Percentiles rank a stretch among this genome's conserved stretches.
These are phyloP conservation scores for Scutellaria barbata DNA, from an alignment of 257 asterid species.

Conservation along the genomic window DNA sequence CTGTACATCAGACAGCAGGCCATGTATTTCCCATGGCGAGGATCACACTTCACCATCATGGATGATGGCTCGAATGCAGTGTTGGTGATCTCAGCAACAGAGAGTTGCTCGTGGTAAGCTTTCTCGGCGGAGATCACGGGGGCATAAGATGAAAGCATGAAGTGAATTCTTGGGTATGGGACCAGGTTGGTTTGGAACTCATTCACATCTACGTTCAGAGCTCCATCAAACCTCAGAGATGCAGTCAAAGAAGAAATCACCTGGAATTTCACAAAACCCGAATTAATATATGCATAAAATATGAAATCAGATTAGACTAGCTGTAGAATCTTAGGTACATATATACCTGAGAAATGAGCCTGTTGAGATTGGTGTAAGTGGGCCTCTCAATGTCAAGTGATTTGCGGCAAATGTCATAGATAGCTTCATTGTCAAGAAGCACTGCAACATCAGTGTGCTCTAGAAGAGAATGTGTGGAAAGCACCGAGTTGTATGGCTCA, in stretches of 20 bases:
- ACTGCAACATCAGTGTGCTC: conserved; percentile 68
- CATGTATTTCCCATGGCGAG: conserved; percentile 62
- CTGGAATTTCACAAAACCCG: conserved; percentile 13
- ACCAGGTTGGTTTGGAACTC: conserved; percentile 66
- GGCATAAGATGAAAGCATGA: conserved; percentile 65
- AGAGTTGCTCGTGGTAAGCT: conserved; percentile 63
- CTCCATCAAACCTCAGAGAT: conserved; percentile 60
- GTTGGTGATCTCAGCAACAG: conserved; percentile 64
- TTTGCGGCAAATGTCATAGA: conserved; percentile 58
- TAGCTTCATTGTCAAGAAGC: conserved; percentile 63
- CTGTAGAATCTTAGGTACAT: not conserved
- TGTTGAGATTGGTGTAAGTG: conserved; percentile 58
- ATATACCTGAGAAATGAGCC: conserved; percentile 61
- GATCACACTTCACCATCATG: conserved; percentile 65
- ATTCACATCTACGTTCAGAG: conserved; percentile 59
- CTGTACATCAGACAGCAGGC: conserved; percentile 64
- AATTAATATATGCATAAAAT: not conserved
- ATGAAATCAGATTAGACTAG: not conserved
- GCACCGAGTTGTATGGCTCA: conserved; percentile 63
- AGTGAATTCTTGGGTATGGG: conserved; percentile 63
- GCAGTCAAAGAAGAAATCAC: conserved; percentile 62
- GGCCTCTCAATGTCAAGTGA: conserved; percentile 65
- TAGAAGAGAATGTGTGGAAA: conserved; percentile 56
- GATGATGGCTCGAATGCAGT: conserved; percentile 66
- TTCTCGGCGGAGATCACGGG: conserved; percentile 68